phyloP scores from a whole-genome alignment of 805 yeast genomes.

The Monosporozyma solicola region DNA sequence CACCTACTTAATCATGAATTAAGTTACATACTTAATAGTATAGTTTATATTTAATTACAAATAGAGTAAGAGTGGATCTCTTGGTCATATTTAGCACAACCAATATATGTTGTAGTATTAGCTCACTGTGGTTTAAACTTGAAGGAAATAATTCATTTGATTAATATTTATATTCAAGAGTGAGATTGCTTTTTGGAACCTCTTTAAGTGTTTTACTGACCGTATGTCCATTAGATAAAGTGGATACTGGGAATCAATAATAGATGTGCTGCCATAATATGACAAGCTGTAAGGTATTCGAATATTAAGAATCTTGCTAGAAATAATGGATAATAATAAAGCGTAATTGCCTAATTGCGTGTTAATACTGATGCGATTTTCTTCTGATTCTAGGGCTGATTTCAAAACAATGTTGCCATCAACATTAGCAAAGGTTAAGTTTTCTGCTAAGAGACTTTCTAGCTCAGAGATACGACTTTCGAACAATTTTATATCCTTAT shows the following conservation, averaged over 20 bases:
- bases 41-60: background rate
- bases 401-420: constrained; percentile 6
- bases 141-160: constrained; percentile 22
- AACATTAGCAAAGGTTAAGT: constrained; percentile 5
- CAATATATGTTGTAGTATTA: background rate
- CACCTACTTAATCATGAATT: background rate
- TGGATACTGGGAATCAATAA: constrained; percentile 15
- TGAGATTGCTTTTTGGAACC: constrained; percentile 13
- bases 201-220: constrained; percentile 8
- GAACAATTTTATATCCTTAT: background rate
- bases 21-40: background rate
- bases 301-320: constrained; percentile 12
- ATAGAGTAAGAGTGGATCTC: background rate
- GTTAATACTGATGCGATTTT: constrained; percentile 10
- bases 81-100: background rate
- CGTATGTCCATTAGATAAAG: constrained; percentile 15
- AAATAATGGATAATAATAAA: constrained; percentile 16
- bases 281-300: constrained; percentile 18
- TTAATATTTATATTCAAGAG: constrained; percentile 18
- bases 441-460: background rate
- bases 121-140: constrained; percentile 25
- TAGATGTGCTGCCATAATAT: constrained; percentile 24
- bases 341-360: constrained; percentile 23
- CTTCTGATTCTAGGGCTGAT: constrained; percentile 4
- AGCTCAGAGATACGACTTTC: background rate